Conservation (phyloP, 176 grass and related monocot species). For the Carex cristatella region DNA sequence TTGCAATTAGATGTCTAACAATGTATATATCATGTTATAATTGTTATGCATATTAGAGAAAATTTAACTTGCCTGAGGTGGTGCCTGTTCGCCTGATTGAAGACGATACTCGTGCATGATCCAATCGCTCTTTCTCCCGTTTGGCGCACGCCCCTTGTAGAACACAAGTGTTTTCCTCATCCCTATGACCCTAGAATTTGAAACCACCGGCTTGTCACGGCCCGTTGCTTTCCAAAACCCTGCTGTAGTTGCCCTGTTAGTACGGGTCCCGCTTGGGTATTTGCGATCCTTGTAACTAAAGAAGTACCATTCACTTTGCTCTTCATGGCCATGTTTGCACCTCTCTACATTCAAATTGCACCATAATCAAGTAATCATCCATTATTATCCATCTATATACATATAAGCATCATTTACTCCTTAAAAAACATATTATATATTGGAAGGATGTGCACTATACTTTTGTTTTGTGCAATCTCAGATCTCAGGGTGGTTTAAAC, state of each 20-base stretch:
- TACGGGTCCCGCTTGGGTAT: constrained; percentile 83
- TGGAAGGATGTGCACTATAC: not conserved
- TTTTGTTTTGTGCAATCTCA: not conserved
- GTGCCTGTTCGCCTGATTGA: constrained; percentile 59
- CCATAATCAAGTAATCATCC: not conserved
- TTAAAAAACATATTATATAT: not conserved
- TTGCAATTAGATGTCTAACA: not conserved
- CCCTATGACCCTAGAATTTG: constrained; percentile 50
- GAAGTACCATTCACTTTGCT: constrained; percentile 81
- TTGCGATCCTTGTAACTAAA: constrained; percentile 98
- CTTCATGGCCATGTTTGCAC: constrained; percentile 47
- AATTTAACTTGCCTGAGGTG: constrained; percentile 49
- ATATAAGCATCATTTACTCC: not conserved
- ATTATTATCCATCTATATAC: not conserved
- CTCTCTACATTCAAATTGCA: constrained; percentile 35
- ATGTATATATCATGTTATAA: not conserved
- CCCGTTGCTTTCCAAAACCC: constrained; percentile 98
- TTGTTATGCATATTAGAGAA: not conserved
- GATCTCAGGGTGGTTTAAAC: not conserved
- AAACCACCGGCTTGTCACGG: constrained; percentile 70
- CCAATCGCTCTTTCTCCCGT: constrained; percentile 79
- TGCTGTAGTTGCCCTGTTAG: constrained; percentile 59
- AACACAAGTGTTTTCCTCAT: constrained; percentile 99
- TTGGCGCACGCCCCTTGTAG: constrained; percentile 83
- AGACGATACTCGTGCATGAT: constrained; percentile 96